Base-by-base conservation (phyloP, 225 moss, liverwort and hornwort species). In the Physcomitrium patens region DNA sequence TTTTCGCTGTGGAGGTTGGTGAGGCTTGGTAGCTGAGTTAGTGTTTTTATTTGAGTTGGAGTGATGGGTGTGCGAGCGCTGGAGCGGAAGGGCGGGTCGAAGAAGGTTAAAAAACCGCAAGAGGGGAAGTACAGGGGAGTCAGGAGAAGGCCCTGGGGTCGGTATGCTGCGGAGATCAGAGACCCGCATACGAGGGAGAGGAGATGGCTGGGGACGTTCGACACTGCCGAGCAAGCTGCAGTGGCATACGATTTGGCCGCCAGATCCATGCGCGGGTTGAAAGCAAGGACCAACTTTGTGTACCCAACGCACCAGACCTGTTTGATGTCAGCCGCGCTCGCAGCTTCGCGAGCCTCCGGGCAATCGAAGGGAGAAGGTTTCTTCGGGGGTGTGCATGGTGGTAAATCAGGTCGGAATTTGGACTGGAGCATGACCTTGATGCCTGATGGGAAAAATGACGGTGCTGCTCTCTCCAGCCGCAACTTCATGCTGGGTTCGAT, bases 161-260 rank as follows among this genome's bases (percentile, higher is more conserved):
- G 94, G 3, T 97, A 88, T 67, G 92, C 96, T 4, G 96, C 97
- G 0, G 97, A 97, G 79, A 97, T 97, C 44, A 80, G 97, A 2
- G 93, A 97, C 72, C 94, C 92, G 47, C 87, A 89, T 63, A 91
- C 91, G 1, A 77, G 90, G 18, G 91, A 87, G 76, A 79, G 97
- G 70, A 83, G 85, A 43, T 99, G 97, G 97, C 64, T 94, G 54
- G 97, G 94, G 0, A 94, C 94, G 0, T 99, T 93, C 59, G 97
- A 97, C 85, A 87, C 84, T 0, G 87, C 87, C 47, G 87, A 87
- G 74, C 81, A 87, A 48, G 87, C 87, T 0, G 87, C 94, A 0
- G 76, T 93, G 28, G 91, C 95, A 0, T 95, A 95, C 12, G 95
- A 95, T 56, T 73, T 87, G 18, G 95, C 92, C 2, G 90, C 95